These are phyloP conservation scores for Avena sativa DNA, from an alignment of 176 grass and related monocot species.

Conservation along the genomic window DNA sequence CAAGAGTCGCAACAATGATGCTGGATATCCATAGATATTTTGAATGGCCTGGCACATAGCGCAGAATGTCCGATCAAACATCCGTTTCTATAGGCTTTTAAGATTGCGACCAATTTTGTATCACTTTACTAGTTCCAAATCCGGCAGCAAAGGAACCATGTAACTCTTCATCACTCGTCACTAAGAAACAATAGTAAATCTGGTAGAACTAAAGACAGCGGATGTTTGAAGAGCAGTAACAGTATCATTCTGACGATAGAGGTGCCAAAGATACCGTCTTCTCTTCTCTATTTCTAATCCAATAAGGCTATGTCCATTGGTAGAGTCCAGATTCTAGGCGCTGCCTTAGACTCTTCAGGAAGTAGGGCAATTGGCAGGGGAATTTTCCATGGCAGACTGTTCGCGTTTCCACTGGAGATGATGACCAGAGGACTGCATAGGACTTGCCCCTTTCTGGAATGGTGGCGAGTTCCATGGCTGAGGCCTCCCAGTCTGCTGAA, in stretches of 20 bases:
- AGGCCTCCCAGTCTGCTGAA: constrained; percentile 52
- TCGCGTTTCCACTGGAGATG: constrained; percentile 89
- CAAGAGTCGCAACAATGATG: background rate
- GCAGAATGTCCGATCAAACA: background rate
- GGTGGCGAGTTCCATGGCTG: constrained; percentile 36
- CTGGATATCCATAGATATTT: background rate
- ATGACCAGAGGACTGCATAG: constrained; percentile 40
- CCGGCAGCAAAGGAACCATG: background rate
- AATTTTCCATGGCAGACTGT: constrained; percentile 48
- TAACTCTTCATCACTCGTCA: background rate
- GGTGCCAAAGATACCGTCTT: constrained; percentile 26
- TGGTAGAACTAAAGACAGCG: background rate
- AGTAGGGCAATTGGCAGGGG: constrained; percentile 32
- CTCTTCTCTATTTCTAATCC: background rate
- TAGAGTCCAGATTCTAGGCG: background rate
- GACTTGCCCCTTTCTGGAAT: constrained; percentile 34
- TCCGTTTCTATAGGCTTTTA: background rate
- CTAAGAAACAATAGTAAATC: background rate
- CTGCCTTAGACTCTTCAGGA: constrained; percentile 24
- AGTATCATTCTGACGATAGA: constrained; percentile 2
- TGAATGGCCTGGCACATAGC: background rate
- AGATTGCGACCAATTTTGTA: background rate
- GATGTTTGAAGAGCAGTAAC: constrained; percentile 14
- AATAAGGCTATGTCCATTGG: constrained; percentile 18
- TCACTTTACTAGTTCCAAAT: constrained; percentile 11